Conservation (phyloP, 768 basidiomycete species). For the Russula griseocarnosa region DNA sequence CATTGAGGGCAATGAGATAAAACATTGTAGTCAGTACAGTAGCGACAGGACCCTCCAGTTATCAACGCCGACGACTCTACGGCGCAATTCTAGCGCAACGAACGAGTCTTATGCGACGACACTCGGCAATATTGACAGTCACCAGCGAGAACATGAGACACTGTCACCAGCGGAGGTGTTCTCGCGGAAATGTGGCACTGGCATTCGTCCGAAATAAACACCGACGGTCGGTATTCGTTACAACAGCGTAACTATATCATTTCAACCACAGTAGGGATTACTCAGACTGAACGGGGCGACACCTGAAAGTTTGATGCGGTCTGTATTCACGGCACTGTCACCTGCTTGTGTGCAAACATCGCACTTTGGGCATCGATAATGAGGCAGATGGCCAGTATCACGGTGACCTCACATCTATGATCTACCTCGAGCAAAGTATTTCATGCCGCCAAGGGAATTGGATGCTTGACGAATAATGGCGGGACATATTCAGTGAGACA, state of each 20-base stretch:
- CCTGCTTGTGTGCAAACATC: neutral
- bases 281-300: neutral
- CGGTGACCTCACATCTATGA: neutral
- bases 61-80: neutral
- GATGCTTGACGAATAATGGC: neutral
- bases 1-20: neutral
- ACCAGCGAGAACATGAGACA: too few relatives aligned
- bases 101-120: neutral
- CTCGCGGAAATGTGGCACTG: neutral
- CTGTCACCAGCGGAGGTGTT: neutral
- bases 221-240: neutral
- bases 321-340: neutral
- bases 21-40: neutral
- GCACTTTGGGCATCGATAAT: neutral
- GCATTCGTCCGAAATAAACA: neutral
- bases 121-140: neutral
- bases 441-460: neutral
- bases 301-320: neutral
- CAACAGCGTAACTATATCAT: neutral
- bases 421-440: neutral
- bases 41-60: neutral
- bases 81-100: neutral
- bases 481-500: neutral
- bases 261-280: neutral
- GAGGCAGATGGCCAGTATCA: neutral